phyloP scores from a whole-genome alignment of 2,329 filamentous ascomycete species.

The Talaromyces marneffei region DNA sequence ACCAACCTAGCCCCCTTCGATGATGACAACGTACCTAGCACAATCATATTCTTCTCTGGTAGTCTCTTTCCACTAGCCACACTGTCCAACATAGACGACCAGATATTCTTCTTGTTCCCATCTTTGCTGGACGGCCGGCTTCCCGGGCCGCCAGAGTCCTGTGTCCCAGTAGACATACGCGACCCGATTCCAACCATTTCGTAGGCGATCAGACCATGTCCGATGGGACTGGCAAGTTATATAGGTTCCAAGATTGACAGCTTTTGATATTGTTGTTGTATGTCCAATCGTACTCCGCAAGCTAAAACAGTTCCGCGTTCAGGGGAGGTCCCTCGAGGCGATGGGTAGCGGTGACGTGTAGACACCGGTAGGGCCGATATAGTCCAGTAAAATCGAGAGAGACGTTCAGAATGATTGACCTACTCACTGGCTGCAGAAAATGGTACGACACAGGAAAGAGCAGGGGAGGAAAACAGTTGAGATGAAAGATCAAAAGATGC shows the following conservation, averaged over 20 bases:
- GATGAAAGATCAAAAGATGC: conserved; percentile 3
- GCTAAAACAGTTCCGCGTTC: conserved; percentile 18
- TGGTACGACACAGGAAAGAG: neutral
- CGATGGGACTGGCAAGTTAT: conserved; percentile 14
- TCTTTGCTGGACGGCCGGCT: conserved; percentile 53
- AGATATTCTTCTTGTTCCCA: conserved; percentile 73
- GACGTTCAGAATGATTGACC: too few species aligned
- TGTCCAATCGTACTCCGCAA: conserved; percentile 5
- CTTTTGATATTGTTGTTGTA: neutral
- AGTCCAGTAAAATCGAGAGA: neutral
- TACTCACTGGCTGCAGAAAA: too few species aligned
- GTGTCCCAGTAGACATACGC: conserved; percentile 34
- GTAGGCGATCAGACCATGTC: conserved; percentile 32
- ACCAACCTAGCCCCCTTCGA: neutral
- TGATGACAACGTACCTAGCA: conserved; percentile 60
- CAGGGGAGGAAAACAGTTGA: neutral
- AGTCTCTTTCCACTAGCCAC: conserved; percentile 85
- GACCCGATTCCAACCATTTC: conserved; percentile 33
- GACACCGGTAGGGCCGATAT: neutral
- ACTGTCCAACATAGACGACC: conserved; percentile 86
- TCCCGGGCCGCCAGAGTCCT: conserved; percentile 29
- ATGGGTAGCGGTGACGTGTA: conserved; percentile 1
- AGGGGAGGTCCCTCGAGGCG: conserved; percentile 26
- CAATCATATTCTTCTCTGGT: conserved; percentile 84
- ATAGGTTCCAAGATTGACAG: conserved; percentile 3